Evolutionary conservation across 1,284 basidiomycete genomes (phyloP).

Genomic region (Austroboletus niveus): DNA sequence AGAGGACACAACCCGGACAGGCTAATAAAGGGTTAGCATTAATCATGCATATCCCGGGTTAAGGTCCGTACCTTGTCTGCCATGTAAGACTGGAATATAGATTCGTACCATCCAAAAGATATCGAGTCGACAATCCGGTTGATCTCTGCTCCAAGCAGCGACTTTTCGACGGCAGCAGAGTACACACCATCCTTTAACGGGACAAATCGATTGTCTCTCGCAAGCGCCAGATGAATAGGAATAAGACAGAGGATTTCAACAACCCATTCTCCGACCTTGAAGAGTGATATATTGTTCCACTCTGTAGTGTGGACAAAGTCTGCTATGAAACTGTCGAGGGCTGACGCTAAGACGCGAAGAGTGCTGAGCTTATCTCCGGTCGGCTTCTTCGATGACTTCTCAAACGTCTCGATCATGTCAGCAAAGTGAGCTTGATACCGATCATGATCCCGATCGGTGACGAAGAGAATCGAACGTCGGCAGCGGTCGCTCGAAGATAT

Average conservation of each 20-base stretch:
- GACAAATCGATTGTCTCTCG: conserved; percentile 56
- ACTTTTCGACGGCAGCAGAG: conserved; percentile 48
- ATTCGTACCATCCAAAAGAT: conserved; percentile 66
- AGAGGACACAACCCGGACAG: conserved; percentile 61
- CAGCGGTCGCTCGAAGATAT: conserved; percentile 35
- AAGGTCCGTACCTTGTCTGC: conserved; percentile 43
- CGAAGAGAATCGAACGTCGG: conserved; percentile 40
- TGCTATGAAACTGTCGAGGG: conserved; percentile 19
- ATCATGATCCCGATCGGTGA: conserved; percentile 39
- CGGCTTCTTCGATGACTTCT: conserved; percentile 41
- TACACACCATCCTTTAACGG: conserved; percentile 59
- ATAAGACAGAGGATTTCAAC: conserved; percentile 61
- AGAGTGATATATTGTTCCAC: conserved; percentile 33
- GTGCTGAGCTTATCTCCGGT: conserved; percentile 41
- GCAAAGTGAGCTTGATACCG: conserved; percentile 43
- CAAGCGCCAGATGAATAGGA: conserved; percentile 60
- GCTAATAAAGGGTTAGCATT: conserved; percentile 32
- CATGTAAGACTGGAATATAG: conserved; percentile 61
- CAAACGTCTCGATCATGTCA: conserved; percentile 46
- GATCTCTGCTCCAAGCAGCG: conserved; percentile 58
- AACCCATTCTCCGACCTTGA: conserved; percentile 57
- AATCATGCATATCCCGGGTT: conserved; percentile 17
- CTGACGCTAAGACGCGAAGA: conserved; percentile 27
- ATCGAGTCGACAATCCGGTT: conserved; percentile 51
- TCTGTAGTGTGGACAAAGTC: conserved; percentile 9